A percentile compares a stretch with the other conserved stretches of the same genome.
These are phyloP conservation scores for Fusarium nurragi DNA, from an alignment of 2,329 filamentous ascomycete genomes.

Conservation along the genomic window DNA sequence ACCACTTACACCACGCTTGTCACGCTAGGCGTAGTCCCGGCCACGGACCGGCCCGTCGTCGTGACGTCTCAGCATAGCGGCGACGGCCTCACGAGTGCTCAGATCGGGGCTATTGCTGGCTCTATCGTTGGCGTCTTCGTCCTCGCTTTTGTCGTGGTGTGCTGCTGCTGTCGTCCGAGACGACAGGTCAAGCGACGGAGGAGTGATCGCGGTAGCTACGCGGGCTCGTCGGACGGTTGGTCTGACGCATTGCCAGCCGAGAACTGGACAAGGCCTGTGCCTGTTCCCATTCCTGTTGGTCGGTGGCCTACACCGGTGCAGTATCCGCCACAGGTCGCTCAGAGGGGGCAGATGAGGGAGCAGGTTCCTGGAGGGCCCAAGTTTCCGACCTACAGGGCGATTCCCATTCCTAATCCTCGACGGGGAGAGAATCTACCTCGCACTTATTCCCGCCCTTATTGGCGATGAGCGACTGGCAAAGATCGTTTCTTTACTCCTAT, in stretches of 20 bases:
- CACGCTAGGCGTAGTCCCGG: constrained; percentile 42
- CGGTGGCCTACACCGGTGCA: constrained; percentile 18
- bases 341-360: constrained; percentile 43
- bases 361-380: constrained; percentile 48
- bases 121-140: constrained; percentile 52
- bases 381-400: constrained; percentile 48
- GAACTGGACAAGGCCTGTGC: constrained; percentile 22
- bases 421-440: constrained; percentile 19
- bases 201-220: constrained; percentile 26
- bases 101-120: constrained; percentile 56
- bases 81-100: constrained; percentile 46
- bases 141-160: constrained; percentile 47
- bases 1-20: constrained; percentile 52
- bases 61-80: constrained; percentile 25
- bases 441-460: constrained; percentile 6
- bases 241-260: constrained; percentile 12
- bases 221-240: constrained; percentile 24
- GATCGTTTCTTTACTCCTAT: too few species aligned
- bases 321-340: constrained; percentile 29
- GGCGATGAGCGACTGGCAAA: not conserved
- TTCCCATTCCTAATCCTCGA: constrained; percentile 48
- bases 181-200: not conserved
- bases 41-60: constrained; percentile 23
- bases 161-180: constrained; percentile 46
- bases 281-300: not conserved